Conservation (phyloP, 768 basidiomycete species). For the Pholiota molesta region DNA sequence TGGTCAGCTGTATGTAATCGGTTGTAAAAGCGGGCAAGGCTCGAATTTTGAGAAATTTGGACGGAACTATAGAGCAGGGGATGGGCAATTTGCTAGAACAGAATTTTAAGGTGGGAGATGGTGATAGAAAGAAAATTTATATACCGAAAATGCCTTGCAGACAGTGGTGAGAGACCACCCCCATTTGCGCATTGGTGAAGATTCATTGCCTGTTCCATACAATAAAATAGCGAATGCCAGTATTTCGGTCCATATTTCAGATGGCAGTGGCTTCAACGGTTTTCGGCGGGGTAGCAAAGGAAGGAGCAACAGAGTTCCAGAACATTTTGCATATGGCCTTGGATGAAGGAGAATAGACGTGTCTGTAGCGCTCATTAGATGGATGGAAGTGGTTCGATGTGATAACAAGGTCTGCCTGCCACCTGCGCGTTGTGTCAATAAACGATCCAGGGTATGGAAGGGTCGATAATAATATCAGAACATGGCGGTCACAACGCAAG, state of each 20-base stretch:
- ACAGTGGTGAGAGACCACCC: constrained; percentile 41
- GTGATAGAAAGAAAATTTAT: background rate
- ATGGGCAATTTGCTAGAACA: constrained; percentile 58
- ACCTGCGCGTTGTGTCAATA: background rate
- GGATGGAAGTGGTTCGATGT: background rate
- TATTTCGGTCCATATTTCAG: constrained; percentile 73
- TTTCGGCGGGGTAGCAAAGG: constrained; percentile 65
- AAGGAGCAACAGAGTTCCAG: constrained; percentile 65
- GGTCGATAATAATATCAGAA: background rate
- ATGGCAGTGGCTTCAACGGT: constrained; percentile 58
- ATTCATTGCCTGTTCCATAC: constrained; percentile 19
- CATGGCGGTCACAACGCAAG: background rate
- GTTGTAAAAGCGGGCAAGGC: constrained; percentile 61
- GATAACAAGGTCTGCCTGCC: background rate
- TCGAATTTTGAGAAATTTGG: constrained; percentile 40
- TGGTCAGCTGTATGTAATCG: constrained; percentile 65
- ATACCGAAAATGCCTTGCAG: constrained; percentile 50
- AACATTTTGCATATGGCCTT: constrained; percentile 61
- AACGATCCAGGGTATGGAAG: background rate
- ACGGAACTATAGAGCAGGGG: constrained; percentile 69
- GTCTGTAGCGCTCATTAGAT: constrained; percentile 33
- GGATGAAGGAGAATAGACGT: constrained; percentile 59
- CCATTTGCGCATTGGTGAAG: constrained; percentile 19
- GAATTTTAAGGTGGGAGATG: background rate
- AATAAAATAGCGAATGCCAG: constrained; percentile 42